Evolutionary conservation across 2,329 filamentous ascomycete genomes (phyloP), one percentile per base, ranked within the genome.

Genomic region (Trichoderma hamatum): DNA sequence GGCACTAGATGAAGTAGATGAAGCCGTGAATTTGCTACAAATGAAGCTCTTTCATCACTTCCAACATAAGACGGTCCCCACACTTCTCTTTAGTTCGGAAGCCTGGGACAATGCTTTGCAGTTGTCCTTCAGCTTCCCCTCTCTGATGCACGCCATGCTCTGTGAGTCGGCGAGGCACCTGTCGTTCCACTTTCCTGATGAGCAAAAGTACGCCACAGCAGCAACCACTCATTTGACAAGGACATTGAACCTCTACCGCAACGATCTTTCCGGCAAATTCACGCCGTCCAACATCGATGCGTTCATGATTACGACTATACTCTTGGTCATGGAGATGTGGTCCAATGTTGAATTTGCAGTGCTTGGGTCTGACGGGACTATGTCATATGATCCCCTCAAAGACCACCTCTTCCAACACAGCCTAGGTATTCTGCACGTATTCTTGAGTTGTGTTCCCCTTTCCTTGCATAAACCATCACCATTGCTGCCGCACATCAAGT

Each of bases 61-160:
- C 46, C 46, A 49, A 13, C 46, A 24, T 13, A 10, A 13, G 4
- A 49, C 46, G 11, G 16, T 49, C 21, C 46, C 46, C 4, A 49
- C 46, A 11, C n/a, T 49, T 24, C n/a, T 49, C 10, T 49, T 49
- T 14, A 11, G 10, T 2, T 24, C 46, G n/a, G n/a, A 24, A 21
- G 46, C 46, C 19, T 49, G 46, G 46, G 10, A 24, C 2, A 24
- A 21, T 49, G 46, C 46, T 5, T 9, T 60, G 34, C 58, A 60
- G 36, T n/a, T 46, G 30, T 60, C 58, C 5, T 60, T 60, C 11
- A 46, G 36, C 58, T 60, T 60, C 36, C 58, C 58, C 10, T 46
- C 58, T 60, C 34, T 60, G 19, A 60, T 60, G 58, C 58, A 60
- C 21, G 34, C 34, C 36, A 30, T 60, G 28, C 58, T 60, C 13